These are phyloP conservation scores for Akanthomyces muscarius DNA, from an alignment of 2,329 filamentous ascomycete genomes.

Conservation along the genomic window DNA sequence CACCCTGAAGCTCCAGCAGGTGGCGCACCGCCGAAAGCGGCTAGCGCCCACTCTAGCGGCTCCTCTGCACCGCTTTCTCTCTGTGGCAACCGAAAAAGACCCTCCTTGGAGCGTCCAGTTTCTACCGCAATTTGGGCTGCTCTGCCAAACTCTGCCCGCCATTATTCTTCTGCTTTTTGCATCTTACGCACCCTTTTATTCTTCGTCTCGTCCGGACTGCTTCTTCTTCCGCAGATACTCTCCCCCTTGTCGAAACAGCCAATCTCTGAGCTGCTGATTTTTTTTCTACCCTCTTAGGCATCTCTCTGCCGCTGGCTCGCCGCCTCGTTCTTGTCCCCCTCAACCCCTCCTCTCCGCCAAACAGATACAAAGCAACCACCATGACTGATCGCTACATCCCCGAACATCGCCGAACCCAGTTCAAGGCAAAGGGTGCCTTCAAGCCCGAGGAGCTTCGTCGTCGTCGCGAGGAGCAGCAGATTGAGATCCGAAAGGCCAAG, in stretches of 20 bases:
- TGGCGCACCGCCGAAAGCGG: background rate
- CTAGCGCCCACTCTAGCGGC: slow-evolving; percentile 4
- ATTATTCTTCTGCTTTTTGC: slow-evolving; percentile 12
- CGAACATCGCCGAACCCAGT: slow-evolving; percentile 97
- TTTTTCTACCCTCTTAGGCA: slow-evolving; percentile 2
- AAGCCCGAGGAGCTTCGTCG: slow-evolving; percentile 98
- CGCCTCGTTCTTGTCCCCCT: slow-evolving; percentile 19
- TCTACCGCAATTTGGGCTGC: slow-evolving; percentile 15
- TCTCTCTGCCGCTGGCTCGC: slow-evolving; percentile 1
- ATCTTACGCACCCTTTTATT: slow-evolving; percentile 12
- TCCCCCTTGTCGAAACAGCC: background rate
- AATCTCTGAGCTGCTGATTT: background rate
- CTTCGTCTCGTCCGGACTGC: slow-evolving; percentile 10
- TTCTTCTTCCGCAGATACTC: slow-evolving; percentile 8
- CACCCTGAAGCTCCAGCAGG: background rate
- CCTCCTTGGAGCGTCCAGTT: slow-evolving; percentile 11
- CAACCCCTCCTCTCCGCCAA: slow-evolving; percentile 20
- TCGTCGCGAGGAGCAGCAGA: slow-evolving; percentile 97
- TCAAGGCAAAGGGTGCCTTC: slow-evolving; percentile 99
- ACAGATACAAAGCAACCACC: slow-evolving; percentile 40
- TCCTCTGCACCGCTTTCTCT: slow-evolving; percentile 12
- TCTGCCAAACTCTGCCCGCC: slow-evolving; percentile 16
- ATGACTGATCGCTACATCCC: slow-evolving; percentile 99
- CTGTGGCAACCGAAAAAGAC: slow-evolving; percentile 17
- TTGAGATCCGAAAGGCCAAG: slow-evolving; percentile 98